These are phyloP conservation scores for Backusella mclennaniae DNA, from an alignment of 192 early-diverging fungal genomes.

Conservation along the genomic window DNA sequence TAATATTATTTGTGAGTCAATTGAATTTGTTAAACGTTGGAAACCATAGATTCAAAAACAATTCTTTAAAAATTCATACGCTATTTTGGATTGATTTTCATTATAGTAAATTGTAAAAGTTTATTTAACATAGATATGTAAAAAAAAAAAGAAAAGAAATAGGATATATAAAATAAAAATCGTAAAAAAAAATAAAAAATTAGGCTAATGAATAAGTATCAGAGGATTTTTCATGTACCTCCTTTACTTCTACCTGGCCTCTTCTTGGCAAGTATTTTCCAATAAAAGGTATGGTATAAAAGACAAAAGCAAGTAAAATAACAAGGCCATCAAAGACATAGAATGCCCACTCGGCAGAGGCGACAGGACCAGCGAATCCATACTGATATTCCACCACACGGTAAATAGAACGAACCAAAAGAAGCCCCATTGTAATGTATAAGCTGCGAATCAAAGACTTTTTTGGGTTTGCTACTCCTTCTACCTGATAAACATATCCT, in stretches of 20 bases:
- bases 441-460: neutral
- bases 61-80: no score
- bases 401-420: neutral
- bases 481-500: neutral
- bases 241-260: neutral
- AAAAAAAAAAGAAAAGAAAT: neutral
- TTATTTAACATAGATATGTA: neutral
- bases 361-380: neutral
- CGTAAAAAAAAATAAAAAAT: neutral
- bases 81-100: no score
- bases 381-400: neutral
- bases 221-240: neutral
- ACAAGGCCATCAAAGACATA: conserved; percentile 8
- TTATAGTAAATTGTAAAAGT: no score
- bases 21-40: no score
- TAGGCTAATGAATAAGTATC: neutral
- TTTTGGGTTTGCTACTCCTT: neutral
- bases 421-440: neutral
- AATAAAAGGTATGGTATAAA: neutral
- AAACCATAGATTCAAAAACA: no score
- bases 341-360: conserved; percentile 4
- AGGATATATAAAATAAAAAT: neutral
- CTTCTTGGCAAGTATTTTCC: conserved; percentile 1
- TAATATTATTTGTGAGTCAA: no score
- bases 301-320: neutral